Evolutionary conservation across 768 basidiomycete species (phyloP), one percentile per base, ranked within the genome.

Genomic region (Leucosporidium creatinivorum): DNA sequence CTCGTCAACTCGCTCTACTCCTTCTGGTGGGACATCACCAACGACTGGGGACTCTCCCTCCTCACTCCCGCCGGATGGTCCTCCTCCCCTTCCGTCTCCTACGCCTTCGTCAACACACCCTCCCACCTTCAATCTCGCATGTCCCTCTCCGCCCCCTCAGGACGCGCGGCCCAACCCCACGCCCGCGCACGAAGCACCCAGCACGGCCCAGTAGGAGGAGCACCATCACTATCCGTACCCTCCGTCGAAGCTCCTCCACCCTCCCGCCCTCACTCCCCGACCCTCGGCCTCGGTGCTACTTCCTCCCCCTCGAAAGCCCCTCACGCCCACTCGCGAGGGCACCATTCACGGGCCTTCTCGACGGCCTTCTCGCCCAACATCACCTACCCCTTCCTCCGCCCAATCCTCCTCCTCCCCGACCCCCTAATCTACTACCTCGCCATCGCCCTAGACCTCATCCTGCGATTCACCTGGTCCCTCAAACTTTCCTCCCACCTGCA

Each of bases 11-110:
- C 93, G 4, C 77, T 89, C 36, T 99, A 91, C 78, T 93, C 93
- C 4, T 98, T 94, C 78, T 99, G 92, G 90, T 99, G 96, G 96
- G 96, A 98, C 79, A 84, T 98, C 52, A 92, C 91, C 58, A 90
- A 94, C 77, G 96, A 99, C 77, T 99, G 94, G 93, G 96, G 96
- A 8, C 82, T 99, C 63, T 84, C 86, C 55, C 79, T 97, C 52
- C 80, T 98, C 66, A 82, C 82, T 10, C 69, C 75, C 6, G 66
- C 73, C 21, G 78, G 77, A 8, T 80, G 80, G 79, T 55, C 61
- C 4, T 58, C 63, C 15, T 28, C 56, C 9, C 66, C 61, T 3
- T 28, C 50, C 61, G 61, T 62, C 39, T 62, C 66, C 49, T 67
- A 57, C 65, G 60, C 65, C 3, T 66, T 66, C 60, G 57, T 61